A percentile compares a stretch with the other conserved stretches of the same genome.
phyloP scores from a whole-genome alignment of 1,284 basidiomycete genomes.

The Fomes fomentarius region DNA sequence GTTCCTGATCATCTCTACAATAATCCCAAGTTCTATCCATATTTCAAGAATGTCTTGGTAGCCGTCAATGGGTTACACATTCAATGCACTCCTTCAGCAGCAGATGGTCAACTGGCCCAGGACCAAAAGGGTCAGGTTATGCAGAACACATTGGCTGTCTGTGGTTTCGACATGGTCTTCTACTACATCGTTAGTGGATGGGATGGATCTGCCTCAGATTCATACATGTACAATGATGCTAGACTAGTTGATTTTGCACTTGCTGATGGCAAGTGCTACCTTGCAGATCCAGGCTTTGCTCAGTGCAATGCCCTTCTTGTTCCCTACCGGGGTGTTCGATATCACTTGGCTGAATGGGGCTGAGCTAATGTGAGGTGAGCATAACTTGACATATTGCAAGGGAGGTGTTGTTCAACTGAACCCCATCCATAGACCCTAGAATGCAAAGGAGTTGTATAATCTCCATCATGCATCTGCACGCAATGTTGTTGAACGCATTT shows the following conservation, averaged over 20 bases:
- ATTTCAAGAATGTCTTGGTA: constrained; percentile 25
- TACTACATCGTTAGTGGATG: constrained; percentile 37
- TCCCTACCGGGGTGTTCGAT: constrained; percentile 37
- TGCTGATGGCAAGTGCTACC: constrained; percentile 27
- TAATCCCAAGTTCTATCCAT: constrained; percentile 26
- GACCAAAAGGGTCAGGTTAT: constrained; percentile 30
- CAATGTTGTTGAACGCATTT: constrained; percentile 45
- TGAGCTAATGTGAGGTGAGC: constrained; percentile 23
- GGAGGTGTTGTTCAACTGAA: neutral
- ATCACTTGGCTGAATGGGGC: constrained; percentile 42
- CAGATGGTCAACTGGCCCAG: constrained; percentile 8
- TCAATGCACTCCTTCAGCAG: constrained; percentile 7
- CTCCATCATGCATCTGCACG: constrained; percentile 39
- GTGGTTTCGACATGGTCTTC: constrained; percentile 31
- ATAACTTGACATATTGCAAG: constrained; percentile 3
- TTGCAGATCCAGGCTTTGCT: constrained; percentile 39
- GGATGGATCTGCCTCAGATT: constrained; percentile 41
- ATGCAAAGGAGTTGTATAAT: constrained; percentile 44
- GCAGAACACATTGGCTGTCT: constrained; percentile 31
- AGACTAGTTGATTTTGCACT: constrained; percentile 12
- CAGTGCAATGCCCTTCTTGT: constrained; percentile 34
- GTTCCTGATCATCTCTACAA: constrained; percentile 9
- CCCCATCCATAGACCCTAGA: constrained; percentile 30
- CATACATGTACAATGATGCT: constrained; percentile 29
- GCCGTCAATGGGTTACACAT: constrained; percentile 31